These are phyloP conservation scores for Bipolaris victoriae DNA, from an alignment of 2,329 filamentous ascomycete species.

Conservation along the genomic window DNA sequence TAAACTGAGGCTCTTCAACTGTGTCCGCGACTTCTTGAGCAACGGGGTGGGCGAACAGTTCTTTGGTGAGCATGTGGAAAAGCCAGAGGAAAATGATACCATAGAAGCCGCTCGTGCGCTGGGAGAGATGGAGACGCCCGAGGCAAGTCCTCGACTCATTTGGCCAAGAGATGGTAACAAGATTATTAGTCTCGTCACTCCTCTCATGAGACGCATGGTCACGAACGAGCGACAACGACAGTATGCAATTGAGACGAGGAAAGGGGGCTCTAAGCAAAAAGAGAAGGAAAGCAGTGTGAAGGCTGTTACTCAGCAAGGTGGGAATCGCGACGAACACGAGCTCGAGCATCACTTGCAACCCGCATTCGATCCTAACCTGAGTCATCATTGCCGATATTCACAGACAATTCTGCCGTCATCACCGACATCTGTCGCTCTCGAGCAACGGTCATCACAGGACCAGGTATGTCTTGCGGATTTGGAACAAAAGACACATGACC, in stretches of 20 bases:
- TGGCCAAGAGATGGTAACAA: constrained; percentile 63
- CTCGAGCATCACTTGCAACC: constrained; percentile 22
- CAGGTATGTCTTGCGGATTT: not conserved
- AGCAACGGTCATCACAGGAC: not conserved
- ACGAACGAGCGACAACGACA: constrained; percentile 65
- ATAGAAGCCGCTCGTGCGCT: constrained; percentile 43
- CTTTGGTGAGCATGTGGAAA: constrained; percentile 51
- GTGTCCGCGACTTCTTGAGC: constrained; percentile 61
- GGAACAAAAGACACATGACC: not conserved
- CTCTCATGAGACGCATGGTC: constrained; percentile 63
- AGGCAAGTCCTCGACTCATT: constrained; percentile 48
- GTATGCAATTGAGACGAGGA: constrained; percentile 63
- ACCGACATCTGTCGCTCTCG: not conserved
- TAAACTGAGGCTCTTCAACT: constrained; percentile 62
- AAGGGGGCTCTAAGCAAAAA: constrained; percentile 51
- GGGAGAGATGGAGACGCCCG: constrained; percentile 50
- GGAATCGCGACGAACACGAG: constrained; percentile 4
- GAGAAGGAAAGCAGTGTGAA: constrained; percentile 35
- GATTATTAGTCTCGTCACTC: constrained; percentile 64
- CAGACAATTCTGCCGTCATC: constrained; percentile 5
- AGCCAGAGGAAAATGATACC: constrained; percentile 42
- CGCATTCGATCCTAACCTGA: constrained; percentile 15
- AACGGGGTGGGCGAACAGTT: constrained; percentile 59
- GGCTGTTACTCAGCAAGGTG: constrained; percentile 15
- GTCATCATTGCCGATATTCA: constrained; percentile 2